These are phyloP conservation scores for Cercospora brassicicola DNA, from an alignment of 2,329 filamentous ascomycete species.

Conservation along the genomic window DNA sequence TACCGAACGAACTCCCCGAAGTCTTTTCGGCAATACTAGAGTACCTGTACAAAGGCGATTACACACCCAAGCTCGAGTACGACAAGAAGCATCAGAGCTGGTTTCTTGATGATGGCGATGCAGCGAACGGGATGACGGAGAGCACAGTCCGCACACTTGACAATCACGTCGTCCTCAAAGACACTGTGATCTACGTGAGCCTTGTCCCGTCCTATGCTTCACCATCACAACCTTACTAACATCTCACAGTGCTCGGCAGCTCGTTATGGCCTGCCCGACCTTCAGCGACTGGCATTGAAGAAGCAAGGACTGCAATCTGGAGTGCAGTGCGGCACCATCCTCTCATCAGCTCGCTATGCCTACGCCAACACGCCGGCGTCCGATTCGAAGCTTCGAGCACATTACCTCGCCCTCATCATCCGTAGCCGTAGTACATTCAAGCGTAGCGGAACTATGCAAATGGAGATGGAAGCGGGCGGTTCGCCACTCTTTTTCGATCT, in stretches of 20 bases:
- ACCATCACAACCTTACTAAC: constrained; percentile 13
- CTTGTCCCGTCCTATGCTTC: constrained; percentile 15
- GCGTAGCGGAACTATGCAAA: constrained; percentile 90
- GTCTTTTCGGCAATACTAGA: constrained; percentile 89
- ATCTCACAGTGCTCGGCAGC: constrained; percentile 68
- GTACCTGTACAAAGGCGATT: constrained; percentile 91
- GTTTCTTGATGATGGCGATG: constrained; percentile 68
- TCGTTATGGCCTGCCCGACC: constrained; percentile 76
- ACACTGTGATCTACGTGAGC: constrained; percentile 77
- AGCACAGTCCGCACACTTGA: constrained; percentile 68
- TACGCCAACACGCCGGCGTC: constrained; percentile 86
- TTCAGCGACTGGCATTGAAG: constrained; percentile 79
- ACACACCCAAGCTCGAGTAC: constrained; percentile 78
- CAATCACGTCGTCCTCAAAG: constrained; percentile 72
- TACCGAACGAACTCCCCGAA: constrained; percentile 84
- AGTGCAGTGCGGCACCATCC: constrained; percentile 80
- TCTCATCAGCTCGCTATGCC: constrained; percentile 83
- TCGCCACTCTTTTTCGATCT: constrained; percentile 83
- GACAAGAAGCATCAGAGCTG: constrained; percentile 79
- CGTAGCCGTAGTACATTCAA: constrained; percentile 85
- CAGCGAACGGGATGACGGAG: constrained; percentile 54
- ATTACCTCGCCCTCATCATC: constrained; percentile 91
- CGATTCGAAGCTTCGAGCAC: constrained; percentile 85
- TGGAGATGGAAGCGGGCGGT: constrained; percentile 86
- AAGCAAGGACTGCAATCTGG: constrained; percentile 88